A percentile compares a stretch with the other conserved stretches of the same genome.
phyloP scores from a whole-genome alignment of 2,329 filamentous ascomycete genomes.

The Thermomyces lanuginosus region DNA sequence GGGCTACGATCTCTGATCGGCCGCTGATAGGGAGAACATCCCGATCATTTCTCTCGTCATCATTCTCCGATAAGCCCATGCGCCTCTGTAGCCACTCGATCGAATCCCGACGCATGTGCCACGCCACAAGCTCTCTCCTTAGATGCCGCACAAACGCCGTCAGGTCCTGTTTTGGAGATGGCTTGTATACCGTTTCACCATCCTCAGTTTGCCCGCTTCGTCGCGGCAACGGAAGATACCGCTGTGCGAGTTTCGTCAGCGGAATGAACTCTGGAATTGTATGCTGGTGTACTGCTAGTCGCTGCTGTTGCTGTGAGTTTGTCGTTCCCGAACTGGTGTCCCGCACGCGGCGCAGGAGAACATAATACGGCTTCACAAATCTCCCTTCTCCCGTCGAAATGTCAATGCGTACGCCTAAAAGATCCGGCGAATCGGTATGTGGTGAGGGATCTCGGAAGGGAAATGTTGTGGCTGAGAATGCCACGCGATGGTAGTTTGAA shows the following conservation, averaged over 20 bases:
- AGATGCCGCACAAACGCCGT: constrained; percentile 21
- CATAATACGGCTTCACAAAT: constrained; percentile 29
- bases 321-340: constrained; percentile 5
- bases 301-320: constrained; percentile 3
- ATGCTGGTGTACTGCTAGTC: constrained; percentile 24
- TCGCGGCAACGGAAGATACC: constrained; percentile 16
- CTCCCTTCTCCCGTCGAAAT: constrained; percentile 22
- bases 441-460: constrained; percentile 31
- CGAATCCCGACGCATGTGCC: constrained; percentile 26
- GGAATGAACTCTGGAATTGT: constrained; percentile 32
- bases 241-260: constrained; percentile 20
- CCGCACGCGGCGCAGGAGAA: constrained; percentile 18
- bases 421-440: constrained; percentile 11
- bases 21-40: no score
- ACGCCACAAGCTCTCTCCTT: constrained; percentile 25
- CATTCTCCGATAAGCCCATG: constrained; percentile 12
- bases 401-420: constrained; percentile 29
- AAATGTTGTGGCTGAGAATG: constrained; percentile 30
- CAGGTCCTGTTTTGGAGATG: constrained; percentile 20
- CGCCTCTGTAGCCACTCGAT: constrained; percentile 19
- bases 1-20: constrained; percentile 15
- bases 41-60: constrained; percentile 7
- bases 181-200: constrained; percentile 8
- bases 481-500: constrained; percentile 28
- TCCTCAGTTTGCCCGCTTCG: constrained; percentile 1